phyloP scores from a whole-genome alignment of 1,139 yeast genomes.

The Geotrichum carabidarum region DNA sequence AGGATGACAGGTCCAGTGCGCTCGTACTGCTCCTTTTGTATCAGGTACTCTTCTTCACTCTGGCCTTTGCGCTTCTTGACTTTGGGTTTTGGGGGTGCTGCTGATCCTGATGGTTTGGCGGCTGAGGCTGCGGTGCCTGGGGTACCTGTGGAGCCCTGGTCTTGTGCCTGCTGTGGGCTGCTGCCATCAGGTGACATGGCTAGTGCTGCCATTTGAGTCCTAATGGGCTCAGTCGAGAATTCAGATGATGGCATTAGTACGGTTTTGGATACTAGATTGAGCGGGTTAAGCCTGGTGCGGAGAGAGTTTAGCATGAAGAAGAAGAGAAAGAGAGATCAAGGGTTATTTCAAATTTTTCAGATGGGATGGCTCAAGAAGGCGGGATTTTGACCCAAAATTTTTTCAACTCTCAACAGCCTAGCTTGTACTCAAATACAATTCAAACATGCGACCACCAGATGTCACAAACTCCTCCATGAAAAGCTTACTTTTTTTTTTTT shows the following conservation, averaged over 20 bases:
- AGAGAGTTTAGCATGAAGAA: neutral
- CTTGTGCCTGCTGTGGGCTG: neutral
- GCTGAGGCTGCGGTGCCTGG: neutral
- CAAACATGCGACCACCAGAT: neutral
- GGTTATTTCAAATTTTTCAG: neutral
- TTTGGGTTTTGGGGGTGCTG: conserved; percentile 1
- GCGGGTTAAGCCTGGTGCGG: too few relatives aligned
- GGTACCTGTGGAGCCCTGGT: neutral
- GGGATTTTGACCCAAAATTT: too few relatives aligned
- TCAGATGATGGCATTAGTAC: neutral
- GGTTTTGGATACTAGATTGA: neutral
- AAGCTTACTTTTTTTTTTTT: neutral
- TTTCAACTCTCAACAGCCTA: too few relatives aligned
- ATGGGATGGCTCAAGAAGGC: too few relatives aligned
- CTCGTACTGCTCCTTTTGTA: conserved; percentile 29
- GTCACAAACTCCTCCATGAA: neutral
- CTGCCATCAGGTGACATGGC: neutral
- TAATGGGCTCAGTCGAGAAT: neutral
- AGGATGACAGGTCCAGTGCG: conserved; percentile 33
- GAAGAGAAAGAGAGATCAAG: neutral
- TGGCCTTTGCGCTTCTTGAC: conserved; percentile 33
- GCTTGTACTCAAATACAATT: too few relatives aligned
- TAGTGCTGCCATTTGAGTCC: neutral
- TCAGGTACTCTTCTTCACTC: conserved; percentile 32
- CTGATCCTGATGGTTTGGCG: neutral